Evolutionary conservation across 208 protist genomes (phyloP), one percentile per base, ranked within the genome.

Genomic region (Leishmania turanica): DNA sequence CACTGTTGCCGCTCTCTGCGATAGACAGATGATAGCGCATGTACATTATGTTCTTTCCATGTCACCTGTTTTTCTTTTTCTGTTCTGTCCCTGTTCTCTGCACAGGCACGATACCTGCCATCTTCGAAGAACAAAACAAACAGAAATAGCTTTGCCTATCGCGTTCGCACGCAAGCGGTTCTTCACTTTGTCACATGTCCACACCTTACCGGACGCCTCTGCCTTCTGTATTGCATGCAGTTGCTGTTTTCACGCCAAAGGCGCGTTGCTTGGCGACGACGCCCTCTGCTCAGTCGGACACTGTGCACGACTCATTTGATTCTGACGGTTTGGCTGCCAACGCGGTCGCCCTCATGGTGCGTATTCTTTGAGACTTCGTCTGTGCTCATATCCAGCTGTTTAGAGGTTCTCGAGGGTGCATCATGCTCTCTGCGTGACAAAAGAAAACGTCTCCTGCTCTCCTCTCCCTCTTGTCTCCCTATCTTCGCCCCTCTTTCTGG

Each of bases 1-100:
- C 40, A 31, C 45, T 54, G 69, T 37, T 53, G 24, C 24, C 42
- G 40, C 40, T 54, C n/a, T 15, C 31, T 34, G 27, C 31, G 45
- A 54, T 73, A 27, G 45, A 69, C 40, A 19, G 21, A 73, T 45
- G 42, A 21, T 47, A 4, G 69, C n/a, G 45, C 37, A 66, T 74
- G 42, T 70, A 69, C 40, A 45, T 45, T 77, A 54, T 70, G 19
- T 70, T 80, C 53, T n/a, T 64, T 60, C 53, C 40, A 27, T 45
- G 47, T 31, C 72, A 76, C 7, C 1, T 49, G n/a, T 42, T 62
- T 62, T n/a, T 62, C 8, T 76, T 42, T 15, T 62, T 17, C 27
- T 75, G 49, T 58, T 7, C 13, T 53, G 2, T 42, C 11, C 49
- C 24, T 34, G 31, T 24, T 45, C n/a, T 76, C 53, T 76, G n/a